A percentile compares a stretch with the other conserved stretches of the same genome.
phyloP scores from a whole-genome alignment of 495 filamentous ascomycete species.

The Penicillium nucicola region DNA sequence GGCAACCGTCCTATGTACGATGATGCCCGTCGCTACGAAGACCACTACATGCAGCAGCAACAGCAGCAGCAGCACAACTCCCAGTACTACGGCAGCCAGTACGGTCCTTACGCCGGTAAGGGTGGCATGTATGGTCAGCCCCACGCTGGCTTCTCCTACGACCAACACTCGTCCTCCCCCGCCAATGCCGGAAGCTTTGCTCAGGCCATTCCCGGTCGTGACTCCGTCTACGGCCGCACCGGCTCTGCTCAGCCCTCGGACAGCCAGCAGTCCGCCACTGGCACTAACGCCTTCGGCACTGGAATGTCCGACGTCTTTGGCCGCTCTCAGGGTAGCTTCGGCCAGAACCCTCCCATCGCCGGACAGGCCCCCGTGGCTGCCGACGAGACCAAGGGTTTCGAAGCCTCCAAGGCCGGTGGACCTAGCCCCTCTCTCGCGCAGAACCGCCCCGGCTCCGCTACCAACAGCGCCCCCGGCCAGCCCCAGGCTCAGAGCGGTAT shows the following conservation, averaged over 20 bases:
- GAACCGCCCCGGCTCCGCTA: conserved; percentile 78
- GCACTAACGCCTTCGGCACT: conserved; percentile 59
- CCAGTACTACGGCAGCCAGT: conserved; percentile 70
- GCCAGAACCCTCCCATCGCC: conserved; percentile 63
- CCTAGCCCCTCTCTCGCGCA: conserved; percentile 83
- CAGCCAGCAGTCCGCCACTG: conserved; percentile 57
- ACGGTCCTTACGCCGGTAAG: conserved; percentile 70
- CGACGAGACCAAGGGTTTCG: conserved; percentile 76
- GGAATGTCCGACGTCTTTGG: conserved; percentile 77
- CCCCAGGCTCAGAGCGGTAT: conserved; percentile 55
- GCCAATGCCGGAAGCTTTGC: conserved; percentile 69
- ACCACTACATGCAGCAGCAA: conserved; percentile 29
- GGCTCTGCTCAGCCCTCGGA: conserved; percentile 71
- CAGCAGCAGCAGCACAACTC: conserved; percentile 44
- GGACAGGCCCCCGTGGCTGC: conserved; percentile 57
- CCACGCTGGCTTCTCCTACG: conserved; percentile 76
- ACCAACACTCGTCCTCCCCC: conserved; percentile 68
- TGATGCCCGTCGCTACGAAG: conserved; percentile 53
- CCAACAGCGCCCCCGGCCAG: conserved; percentile 67
- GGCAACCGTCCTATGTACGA: conserved; percentile 54
- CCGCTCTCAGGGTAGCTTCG: conserved; percentile 65
- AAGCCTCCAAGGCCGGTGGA: conserved; percentile 69
- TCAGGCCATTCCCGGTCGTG: conserved; percentile 60
- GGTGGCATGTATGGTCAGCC: conserved; percentile 77
- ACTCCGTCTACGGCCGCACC: conserved; percentile 75